phyloP scores from a whole-genome alignment of 176 grass and related monocot species.

The Oropetium thomaeum region DNA sequence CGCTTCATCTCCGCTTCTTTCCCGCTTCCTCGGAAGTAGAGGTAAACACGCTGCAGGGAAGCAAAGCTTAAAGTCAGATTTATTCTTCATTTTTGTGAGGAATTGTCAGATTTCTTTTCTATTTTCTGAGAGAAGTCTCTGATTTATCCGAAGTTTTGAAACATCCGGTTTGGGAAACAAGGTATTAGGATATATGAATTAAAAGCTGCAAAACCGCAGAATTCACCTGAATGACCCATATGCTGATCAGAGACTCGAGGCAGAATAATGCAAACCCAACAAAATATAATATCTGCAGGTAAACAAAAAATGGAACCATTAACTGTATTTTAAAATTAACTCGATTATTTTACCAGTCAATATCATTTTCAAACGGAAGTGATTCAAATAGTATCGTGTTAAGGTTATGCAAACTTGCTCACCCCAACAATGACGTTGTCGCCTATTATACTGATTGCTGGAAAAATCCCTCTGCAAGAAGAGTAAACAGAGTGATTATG shows the following conservation, averaged over 20 bases:
- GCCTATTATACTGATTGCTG: slow-evolving; percentile 58
- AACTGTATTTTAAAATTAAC: neutral
- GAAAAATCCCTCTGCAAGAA: slow-evolving; percentile 50
- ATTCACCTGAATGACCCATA: slow-evolving; percentile 76
- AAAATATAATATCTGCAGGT: slow-evolving; percentile 65
- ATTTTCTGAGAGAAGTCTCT: too few species aligned
- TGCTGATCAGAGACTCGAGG: slow-evolving; percentile 53
- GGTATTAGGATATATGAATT: neutral
- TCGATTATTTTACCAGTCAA: neutral
- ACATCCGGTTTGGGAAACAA: neutral
- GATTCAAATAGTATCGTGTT: neutral
- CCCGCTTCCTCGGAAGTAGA: slow-evolving; percentile 64
- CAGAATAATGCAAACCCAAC: slow-evolving; percentile 65
- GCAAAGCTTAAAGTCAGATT: neutral
- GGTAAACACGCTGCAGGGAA: slow-evolving; percentile 49
- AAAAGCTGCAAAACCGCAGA: neutral
- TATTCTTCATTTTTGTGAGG: too few species aligned
- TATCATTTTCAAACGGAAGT: neutral
- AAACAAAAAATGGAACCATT: neutral
- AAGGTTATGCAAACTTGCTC: slow-evolving; percentile 15
- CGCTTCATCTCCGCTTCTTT: slow-evolving; percentile 58
- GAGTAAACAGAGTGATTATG: neutral
- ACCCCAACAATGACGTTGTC: slow-evolving; percentile 51
- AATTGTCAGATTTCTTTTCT: too few species aligned
- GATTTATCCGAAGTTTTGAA: neutral